These are phyloP conservation scores for Tylopilus rubrobrunneus DNA, from an alignment of 768 basidiomycete genomes.

Conservation along the genomic window DNA sequence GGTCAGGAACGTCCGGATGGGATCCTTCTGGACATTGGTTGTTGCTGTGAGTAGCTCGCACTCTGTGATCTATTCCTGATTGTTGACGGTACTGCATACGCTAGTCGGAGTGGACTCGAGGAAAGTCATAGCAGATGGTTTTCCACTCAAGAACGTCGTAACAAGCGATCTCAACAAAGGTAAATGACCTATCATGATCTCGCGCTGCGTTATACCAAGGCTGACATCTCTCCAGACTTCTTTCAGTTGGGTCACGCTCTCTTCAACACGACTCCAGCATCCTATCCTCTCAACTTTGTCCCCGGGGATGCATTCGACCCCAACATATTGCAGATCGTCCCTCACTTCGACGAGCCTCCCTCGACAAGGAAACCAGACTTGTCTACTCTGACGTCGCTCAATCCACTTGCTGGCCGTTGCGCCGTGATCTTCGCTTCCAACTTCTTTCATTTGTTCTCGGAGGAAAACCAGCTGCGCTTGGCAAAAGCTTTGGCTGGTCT, in stretches of 20 bases:
- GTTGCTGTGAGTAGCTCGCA: conserved; percentile 35
- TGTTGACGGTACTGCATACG: not conserved
- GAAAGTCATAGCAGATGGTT: conserved; percentile 41
- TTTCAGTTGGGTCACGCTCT: conserved; percentile 58
- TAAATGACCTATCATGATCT: conserved; percentile 1
- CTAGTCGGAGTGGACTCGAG: conserved; percentile 34
- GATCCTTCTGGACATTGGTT: conserved; percentile 44
- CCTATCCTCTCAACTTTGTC: conserved; percentile 51
- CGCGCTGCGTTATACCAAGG: not conserved
- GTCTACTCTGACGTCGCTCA: conserved; percentile 39
- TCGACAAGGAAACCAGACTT: conserved; percentile 27
- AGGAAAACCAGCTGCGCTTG: conserved; percentile 26
- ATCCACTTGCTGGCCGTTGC: conserved; percentile 44
- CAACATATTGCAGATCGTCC: conserved; percentile 34
- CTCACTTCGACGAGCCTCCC: conserved; percentile 28
- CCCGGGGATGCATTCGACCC: conserved; percentile 53
- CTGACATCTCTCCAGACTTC: conserved; percentile 37
- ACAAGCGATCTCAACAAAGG: conserved; percentile 38
- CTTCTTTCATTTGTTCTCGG: conserved; percentile 41
- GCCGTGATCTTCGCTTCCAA: conserved; percentile 47
- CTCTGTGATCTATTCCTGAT: not conserved
- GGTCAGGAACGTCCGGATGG: conserved; percentile 31
- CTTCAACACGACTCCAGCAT: conserved; percentile 50
- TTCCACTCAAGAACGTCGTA: conserved; percentile 36
- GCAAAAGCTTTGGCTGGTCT: conserved; percentile 28